Conservation (phyloP, 2,329 filamentous ascomycete species). For the Coniochaeta sp. region DNA sequence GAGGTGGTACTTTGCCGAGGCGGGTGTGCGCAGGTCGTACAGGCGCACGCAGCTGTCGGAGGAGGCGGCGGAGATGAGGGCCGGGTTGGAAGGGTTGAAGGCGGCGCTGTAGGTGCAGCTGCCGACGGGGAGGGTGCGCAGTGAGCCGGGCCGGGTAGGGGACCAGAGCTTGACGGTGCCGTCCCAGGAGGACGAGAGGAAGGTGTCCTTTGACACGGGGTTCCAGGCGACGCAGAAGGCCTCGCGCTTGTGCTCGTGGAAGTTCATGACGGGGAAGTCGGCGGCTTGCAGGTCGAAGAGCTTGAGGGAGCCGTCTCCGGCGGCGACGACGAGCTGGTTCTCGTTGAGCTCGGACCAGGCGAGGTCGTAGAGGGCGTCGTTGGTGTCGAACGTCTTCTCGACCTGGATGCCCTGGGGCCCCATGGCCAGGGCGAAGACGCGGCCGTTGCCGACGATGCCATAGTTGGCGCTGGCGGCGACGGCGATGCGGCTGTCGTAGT, state of each 20-base stretch:
- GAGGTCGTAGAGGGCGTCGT: slow-evolving; percentile 92
- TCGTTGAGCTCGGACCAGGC: slow-evolving; percentile 96
- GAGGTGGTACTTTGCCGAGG: slow-evolving; percentile 81
- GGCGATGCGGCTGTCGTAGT: slow-evolving; percentile 90
- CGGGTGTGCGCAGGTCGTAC: slow-evolving; percentile 84
- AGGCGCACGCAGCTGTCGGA: slow-evolving; percentile 84
- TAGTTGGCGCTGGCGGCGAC: slow-evolving; percentile 92
- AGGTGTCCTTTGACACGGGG: slow-evolving; percentile 80
- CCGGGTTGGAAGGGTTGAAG: slow-evolving; percentile 82
- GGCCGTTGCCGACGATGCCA: slow-evolving; percentile 92
- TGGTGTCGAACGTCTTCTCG: slow-evolving; percentile 92
- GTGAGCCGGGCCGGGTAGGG: slow-evolving; percentile 63
- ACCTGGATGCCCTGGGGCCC: slow-evolving; percentile 77
- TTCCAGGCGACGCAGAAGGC: slow-evolving; percentile 93
- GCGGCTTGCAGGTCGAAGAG: slow-evolving; percentile 79
- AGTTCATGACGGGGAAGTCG: slow-evolving; percentile 83
- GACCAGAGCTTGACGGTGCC: slow-evolving; percentile 97
- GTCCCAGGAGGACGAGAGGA: slow-evolving; percentile 91
- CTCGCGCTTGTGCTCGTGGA: slow-evolving; percentile 89
- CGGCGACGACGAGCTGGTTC: slow-evolving; percentile 83
- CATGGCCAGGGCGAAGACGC: slow-evolving; percentile 76
- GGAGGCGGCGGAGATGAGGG: slow-evolving; percentile 78
- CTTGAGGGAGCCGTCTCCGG: slow-evolving; percentile 90
- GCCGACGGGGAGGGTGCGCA: slow-evolving; percentile 83
- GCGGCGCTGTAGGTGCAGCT: slow-evolving; percentile 91